Conservation (phyloP, 2,329 filamentous ascomycete species). For the Blumeria graminis region DNA sequence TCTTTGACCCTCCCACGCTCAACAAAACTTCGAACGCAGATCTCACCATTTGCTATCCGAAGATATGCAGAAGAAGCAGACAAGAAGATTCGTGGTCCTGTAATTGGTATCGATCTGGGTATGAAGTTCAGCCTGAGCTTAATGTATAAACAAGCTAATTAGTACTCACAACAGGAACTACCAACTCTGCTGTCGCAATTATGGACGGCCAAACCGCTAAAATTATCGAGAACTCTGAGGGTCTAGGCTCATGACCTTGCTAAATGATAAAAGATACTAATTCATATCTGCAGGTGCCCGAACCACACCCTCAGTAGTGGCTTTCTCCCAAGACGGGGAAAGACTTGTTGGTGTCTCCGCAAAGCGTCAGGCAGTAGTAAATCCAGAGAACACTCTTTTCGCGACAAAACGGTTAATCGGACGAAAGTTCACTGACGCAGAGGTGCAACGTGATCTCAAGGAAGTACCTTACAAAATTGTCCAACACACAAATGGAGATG, state of each 20-base stretch:
- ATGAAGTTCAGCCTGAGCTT: conserved; percentile 16
- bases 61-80: conserved; percentile 53
- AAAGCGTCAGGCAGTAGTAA: conserved; percentile 94
- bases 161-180: conserved; percentile 36
- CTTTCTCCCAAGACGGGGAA: conserved; percentile 87
- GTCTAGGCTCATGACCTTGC: conserved; percentile 22
- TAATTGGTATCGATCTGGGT: conserved; percentile 97
- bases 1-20: no score
- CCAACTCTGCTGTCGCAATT: conserved; percentile 88
- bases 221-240: conserved; percentile 96
- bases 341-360: conserved; percentile 89
- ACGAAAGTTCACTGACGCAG: conserved; percentile 79
- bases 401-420: conserved; percentile 97
- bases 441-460: conserved; percentile 92
- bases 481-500: conserved; percentile 87
- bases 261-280: neutral
- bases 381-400: conserved; percentile 95
- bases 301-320: conserved; percentile 85
- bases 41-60: conserved; percentile 43
- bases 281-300: conserved; percentile 36
- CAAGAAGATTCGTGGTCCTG: conserved; percentile 76
- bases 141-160: conserved; percentile 6
- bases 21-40: no score
- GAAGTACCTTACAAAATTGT: conserved; percentile 98
- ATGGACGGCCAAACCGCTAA: conserved; percentile 92